phyloP scores from a whole-genome alignment of 202 grass and related monocot species.

The Saccharum hybrid region DNA sequence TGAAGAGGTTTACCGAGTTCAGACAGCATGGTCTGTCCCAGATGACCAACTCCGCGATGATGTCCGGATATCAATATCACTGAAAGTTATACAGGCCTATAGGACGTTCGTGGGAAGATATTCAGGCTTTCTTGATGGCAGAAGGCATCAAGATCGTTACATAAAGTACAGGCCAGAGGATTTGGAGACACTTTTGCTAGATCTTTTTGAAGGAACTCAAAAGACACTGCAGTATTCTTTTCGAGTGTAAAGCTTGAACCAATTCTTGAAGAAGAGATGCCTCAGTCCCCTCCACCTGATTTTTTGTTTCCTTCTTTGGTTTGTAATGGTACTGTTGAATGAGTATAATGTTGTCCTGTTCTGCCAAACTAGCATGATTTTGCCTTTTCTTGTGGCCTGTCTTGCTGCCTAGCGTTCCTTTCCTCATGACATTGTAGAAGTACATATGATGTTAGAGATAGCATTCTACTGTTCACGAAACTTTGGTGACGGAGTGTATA shows the following conservation, averaged over 20 bases:
- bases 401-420: conserved; percentile 4
- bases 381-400: not conserved
- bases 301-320: conserved; percentile 32
- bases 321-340: conserved; percentile 36
- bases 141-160: conserved; percentile 64
- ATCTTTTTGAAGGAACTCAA: conserved; percentile 86
- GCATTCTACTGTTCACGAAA: not conserved
- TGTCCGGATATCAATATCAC: conserved; percentile 83
- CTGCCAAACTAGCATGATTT: not conserved
- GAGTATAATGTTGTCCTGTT: conserved; percentile 35
- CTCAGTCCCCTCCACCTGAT: not conserved
- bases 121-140: conserved; percentile 50
- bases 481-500: conserved; percentile 25
- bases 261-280: conserved; percentile 26
- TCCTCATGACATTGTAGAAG: not conserved
- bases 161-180: conserved; percentile 80
- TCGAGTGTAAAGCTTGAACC: conserved; percentile 29
- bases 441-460: not conserved
- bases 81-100: conserved; percentile 89
- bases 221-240: conserved; percentile 58
- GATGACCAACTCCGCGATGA: conserved; percentile 81
- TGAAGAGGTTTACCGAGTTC: conserved; percentile 82
- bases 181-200: conserved; percentile 76
- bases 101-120: conserved; percentile 80
- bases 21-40: conserved; percentile 82